A percentile compares a stretch with the other conserved stretches of the same genome.
These are phyloP conservation scores for Phaeomoniella chlamydospora DNA, from an alignment of 2,329 filamentous ascomycete species.

Conservation along the genomic window DNA sequence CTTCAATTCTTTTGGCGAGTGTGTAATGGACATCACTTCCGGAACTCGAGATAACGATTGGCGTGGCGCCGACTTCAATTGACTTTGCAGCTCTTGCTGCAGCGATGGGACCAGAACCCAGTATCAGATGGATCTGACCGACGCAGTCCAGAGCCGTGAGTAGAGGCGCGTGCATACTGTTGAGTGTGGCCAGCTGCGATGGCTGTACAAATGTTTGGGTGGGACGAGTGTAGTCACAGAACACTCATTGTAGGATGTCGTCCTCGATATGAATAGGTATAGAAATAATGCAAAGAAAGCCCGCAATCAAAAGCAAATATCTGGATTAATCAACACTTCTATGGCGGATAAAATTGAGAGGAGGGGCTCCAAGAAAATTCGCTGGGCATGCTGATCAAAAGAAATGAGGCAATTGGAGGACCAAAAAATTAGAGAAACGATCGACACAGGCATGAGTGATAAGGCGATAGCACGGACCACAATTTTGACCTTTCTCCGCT, in stretches of 20 bases:
- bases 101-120: slow-evolving; percentile 81
- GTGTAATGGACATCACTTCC: slow-evolving; percentile 45
- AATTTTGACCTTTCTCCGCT: not conserved
- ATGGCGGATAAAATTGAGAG: no score
- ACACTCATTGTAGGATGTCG: no score
- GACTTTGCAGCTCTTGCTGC: slow-evolving; percentile 68
- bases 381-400: not conserved
- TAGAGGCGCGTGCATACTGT: slow-evolving; percentile 10
- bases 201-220: no score
- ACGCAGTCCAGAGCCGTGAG: slow-evolving; percentile 24
- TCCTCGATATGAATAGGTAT: no score
- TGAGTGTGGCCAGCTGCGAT: no score
- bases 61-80: slow-evolving; percentile 65
- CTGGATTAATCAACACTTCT: no score
- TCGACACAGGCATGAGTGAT: not conserved
- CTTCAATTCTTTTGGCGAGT: slow-evolving; percentile 28
- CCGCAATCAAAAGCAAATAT: no score
- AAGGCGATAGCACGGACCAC: not conserved
- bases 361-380: no score
- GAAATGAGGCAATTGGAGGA: not conserved
- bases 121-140: slow-evolving; percentile 52
- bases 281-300: no score
- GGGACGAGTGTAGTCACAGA: no score
- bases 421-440: not conserved
- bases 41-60: slow-evolving; percentile 62